phyloP scores from a whole-genome alignment of 1,284 basidiomycete genomes.

The Microbotryum saponariae region DNA sequence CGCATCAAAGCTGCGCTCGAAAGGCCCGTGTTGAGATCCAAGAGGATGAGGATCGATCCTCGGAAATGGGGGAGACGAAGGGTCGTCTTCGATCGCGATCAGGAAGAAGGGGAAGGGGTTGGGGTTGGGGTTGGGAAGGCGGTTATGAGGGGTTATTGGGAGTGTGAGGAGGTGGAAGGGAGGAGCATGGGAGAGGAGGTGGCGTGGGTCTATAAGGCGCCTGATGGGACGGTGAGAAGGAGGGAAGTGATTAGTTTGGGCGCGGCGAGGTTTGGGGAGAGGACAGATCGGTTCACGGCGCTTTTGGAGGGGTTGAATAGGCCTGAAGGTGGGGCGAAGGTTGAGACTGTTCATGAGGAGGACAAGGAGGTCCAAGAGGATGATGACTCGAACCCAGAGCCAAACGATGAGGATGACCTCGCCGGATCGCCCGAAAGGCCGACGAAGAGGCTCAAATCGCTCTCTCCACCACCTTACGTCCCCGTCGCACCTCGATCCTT shows the following conservation, averaged over 20 bases:
- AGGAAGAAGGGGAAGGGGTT: not conserved
- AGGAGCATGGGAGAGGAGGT: conserved; percentile 1
- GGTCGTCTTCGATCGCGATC: conserved; percentile 6
- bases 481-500: conserved; percentile 22
- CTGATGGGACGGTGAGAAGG: conserved; percentile 17
- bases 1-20: conserved; percentile 1
- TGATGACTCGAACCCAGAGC: not conserved
- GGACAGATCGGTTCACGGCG: conserved; percentile 25
- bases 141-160: conserved; percentile 22
- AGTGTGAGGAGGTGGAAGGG: conserved; percentile 18
- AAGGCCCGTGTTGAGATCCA: conserved; percentile 6
- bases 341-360: not conserved
- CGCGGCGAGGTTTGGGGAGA: not conserved
- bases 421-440: not conserved
- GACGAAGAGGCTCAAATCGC: not conserved
- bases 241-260: conserved; percentile 19
- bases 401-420: not conserved
- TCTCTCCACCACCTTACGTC: conserved; percentile 27
- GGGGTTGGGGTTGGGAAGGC: not conserved
- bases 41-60: conserved; percentile 28
- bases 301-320: conserved; percentile 14
- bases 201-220: conserved; percentile 25
- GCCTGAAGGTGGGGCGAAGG: not conserved
- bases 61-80: conserved; percentile 22
- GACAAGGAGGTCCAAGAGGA: not conserved